Evolutionary conservation across 164 flowering plant species (phyloP), one percentile per base, ranked within the genome.

Genomic region (Berberis vulgaris): DNA sequence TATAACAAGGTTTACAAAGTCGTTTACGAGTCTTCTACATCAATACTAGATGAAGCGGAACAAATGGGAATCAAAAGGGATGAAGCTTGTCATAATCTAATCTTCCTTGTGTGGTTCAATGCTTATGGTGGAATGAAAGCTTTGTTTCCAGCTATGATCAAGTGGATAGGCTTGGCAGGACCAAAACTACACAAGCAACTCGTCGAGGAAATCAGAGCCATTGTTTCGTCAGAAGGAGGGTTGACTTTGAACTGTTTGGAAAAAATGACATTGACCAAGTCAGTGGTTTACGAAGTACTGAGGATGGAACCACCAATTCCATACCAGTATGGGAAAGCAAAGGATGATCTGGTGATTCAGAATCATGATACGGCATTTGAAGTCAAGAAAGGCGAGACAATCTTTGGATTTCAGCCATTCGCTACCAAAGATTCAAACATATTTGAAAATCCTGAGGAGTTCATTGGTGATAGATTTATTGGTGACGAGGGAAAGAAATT

Each of bases 381-480:
- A 62, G 78, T 89, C 2, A 83, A 82, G 49, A 67, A 80, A 49
- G 97, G 97, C 0, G 90, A 90, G 62, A 65, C 86, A 77, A 9
- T 90, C 38, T 87, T 73, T 77, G 97, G 97, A 47, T 90, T 55
- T 73, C 97, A 90, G 43, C 90, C 97, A 4, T 82, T 90, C 44
- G 97, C 95, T 46, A 88, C 92, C 1, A 80, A 59, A 63, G 97
- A 90, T 53, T 80, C 92, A 42, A 74, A 57, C 58, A 80, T 88
- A 0, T 90, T 90, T 65, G 84, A 80, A 3, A 56, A 80, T 50
- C 58, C 86, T 1, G 93, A 88, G 44, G 89, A 88, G 81, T 90
- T 83, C 55, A 83, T 85, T 40, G 64, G 85, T 40, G 96, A 88
- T 1, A 61, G 95, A 72, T 88, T 90, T 56, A 64, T 86, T 2